These are phyloP conservation scores for Tagetes erecta DNA, from an alignment of 129 eudicot genomes.

Conservation along the genomic window DNA sequence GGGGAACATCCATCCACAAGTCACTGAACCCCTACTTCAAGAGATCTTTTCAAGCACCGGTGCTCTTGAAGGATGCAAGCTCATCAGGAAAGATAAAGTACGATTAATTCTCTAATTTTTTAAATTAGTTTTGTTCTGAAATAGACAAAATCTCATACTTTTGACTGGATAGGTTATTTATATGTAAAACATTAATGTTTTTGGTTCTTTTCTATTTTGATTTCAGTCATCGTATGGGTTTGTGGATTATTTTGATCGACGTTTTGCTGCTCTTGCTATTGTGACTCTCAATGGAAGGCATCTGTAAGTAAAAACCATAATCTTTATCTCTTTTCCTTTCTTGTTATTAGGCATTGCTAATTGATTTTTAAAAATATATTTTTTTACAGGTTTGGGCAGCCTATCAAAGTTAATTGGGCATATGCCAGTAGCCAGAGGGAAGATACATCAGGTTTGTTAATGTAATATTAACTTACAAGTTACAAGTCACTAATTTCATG, in stretches of 20 bases:
- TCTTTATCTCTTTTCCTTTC: neutral
- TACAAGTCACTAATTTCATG: neutral
- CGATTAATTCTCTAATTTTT: conserved; percentile 20
- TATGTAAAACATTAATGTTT: neutral
- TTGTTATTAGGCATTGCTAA: neutral
- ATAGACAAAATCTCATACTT: neutral
- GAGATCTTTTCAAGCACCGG: conserved; percentile 89
- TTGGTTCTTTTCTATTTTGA: conserved; percentile 7
- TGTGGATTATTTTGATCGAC: conserved; percentile 96
- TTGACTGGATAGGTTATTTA: neutral
- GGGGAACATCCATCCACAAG: conserved; percentile 97
- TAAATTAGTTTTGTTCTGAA: neutral
- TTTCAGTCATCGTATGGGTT: conserved; percentile 95
- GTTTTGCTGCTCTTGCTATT: conserved; percentile 93
- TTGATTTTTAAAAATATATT: conserved; percentile 12
- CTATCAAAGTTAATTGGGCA: conserved; percentile 56
- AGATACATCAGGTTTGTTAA: conserved; percentile 77
- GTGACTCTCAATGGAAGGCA: conserved; percentile 93
- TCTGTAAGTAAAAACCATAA: conserved; percentile 52
- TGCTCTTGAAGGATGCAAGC: conserved; percentile 96
- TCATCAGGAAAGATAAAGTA: conserved; percentile 95
- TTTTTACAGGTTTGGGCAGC: conserved; percentile 85
- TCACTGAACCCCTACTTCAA: conserved; percentile 89
- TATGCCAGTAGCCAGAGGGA: conserved; percentile 94
- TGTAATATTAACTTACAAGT: neutral